Evolutionary conservation across 495 filamentous ascomycete species (phyloP), one percentile per base, ranked within the genome.

Genomic region (Xylaria curta): DNA sequence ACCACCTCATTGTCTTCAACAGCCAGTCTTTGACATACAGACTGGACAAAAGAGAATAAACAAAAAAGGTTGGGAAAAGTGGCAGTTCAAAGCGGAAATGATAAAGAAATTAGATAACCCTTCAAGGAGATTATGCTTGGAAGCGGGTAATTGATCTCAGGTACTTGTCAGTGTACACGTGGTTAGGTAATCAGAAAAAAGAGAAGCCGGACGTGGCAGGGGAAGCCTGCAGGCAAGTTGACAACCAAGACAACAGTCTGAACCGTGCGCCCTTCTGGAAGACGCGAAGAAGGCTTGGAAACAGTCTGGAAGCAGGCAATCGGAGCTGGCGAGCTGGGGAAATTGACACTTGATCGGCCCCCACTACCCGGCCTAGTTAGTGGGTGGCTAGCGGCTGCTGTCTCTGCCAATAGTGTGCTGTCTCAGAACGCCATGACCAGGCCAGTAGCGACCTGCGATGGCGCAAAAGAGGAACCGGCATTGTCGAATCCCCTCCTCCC

Each of bases 211-310:
- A 28, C 59, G 36, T 70, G 68, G 46, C 42, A 36, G 69, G 73
- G 73, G 72, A 76, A 73, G 6, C 36, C 73, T 75, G 51, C 46
- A 69, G 54, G 56, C 7, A 28, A 53, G 0, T 65, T 33, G 15
- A 36, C 31, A 59, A 36, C 75, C 68, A 66, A 72, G 75, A 77
- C 59, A 60, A 31, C 24, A 64, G 15, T 15, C 49, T 38, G 77
- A 73, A 49, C 77, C 69, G 77, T 79, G 77, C 77, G 19, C 61
- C 74, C 67, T 79, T 79, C 77, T 76, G 69, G 77, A 79, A 79
- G 72, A 42, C 74, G 71, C 75, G 71, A 77, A 79, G 77, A 79
- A 79, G 70, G 70, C 51, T 74, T 76, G 73, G 75, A 78, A 76
- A 42, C 38, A 42, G 10, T 42, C 38, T 42, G 38, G 70, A 38